Conservation (phyloP, 208 protist genomes). For the Crithidia sp. region DNA sequence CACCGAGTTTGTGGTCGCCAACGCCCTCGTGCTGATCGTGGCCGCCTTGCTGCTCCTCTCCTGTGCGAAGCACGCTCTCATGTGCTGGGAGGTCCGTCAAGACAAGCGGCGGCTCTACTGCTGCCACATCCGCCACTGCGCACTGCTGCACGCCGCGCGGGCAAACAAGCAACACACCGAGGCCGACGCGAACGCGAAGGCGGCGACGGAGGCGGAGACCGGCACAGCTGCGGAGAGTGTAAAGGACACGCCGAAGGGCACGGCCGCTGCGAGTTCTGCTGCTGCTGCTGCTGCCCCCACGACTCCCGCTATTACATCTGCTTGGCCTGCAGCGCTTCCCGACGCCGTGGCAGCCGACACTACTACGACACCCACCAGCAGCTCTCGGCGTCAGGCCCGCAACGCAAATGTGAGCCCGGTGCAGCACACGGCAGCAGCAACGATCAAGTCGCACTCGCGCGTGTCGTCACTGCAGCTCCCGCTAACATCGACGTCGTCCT, state of each 20-base stretch:
- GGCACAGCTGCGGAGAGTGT: background rate
- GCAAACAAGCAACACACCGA: background rate
- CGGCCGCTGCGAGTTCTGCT: too few species aligned
- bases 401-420: too few species aligned
- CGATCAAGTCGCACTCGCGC: background rate
- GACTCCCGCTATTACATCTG: too few species aligned
- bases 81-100: constrained; percentile 33
- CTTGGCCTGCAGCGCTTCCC: too few species aligned
- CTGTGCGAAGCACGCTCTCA: constrained; percentile 21
- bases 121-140: constrained; percentile 28
- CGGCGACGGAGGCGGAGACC: background rate
- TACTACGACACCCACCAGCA: too few species aligned
- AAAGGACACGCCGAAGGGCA: too few species aligned
- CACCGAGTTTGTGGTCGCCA: constrained; percentile 17
- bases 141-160: constrained; percentile 1
- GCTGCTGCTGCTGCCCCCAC: too few species aligned
- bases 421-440: too few species aligned
- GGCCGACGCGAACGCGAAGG: background rate
- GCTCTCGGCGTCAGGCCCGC: too few species aligned
- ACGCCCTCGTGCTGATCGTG: constrained; percentile 29
- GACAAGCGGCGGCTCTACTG: constrained; percentile 24
- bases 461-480: constrained; percentile 3
- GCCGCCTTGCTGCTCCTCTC: constrained; percentile 18
- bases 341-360: too few species aligned
- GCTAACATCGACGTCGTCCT: constrained; percentile 13